These are phyloP conservation scores for Jackrogersella minutella DNA, from an alignment of 495 filamentous ascomycete species.

Conservation along the genomic window DNA sequence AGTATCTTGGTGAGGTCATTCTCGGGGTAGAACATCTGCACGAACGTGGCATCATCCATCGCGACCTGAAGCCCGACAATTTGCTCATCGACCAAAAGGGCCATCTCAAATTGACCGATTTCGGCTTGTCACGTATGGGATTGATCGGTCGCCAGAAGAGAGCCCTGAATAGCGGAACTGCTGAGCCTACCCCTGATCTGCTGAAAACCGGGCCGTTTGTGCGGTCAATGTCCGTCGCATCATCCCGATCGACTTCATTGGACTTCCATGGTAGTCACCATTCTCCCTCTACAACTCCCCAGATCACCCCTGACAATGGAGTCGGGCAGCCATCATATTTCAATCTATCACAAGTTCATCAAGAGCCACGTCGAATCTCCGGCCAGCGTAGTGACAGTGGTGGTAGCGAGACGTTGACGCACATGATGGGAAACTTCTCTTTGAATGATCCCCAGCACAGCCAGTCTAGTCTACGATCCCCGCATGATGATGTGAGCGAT, in stretches of 20 bases:
- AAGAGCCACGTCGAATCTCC: slow-evolving; percentile 84
- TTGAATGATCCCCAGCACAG: slow-evolving; percentile 66
- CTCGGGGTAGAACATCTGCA: slow-evolving; percentile 96
- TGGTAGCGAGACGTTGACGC: slow-evolving; percentile 82
- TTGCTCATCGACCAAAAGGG: slow-evolving; percentile 96
- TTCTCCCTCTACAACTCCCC: slow-evolving; percentile 84
- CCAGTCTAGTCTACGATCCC: slow-evolving; percentile 63
- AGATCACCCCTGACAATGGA: slow-evolving; percentile 84
- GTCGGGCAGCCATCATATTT: slow-evolving; percentile 92
- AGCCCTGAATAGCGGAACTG: slow-evolving; percentile 76
- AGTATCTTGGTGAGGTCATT: slow-evolving; percentile 94
- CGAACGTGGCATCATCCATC: slow-evolving; percentile 91
- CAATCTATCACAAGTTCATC: slow-evolving; percentile 70
- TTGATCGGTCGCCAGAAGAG: slow-evolving; percentile 95
- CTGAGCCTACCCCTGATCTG: slow-evolving; percentile 86
- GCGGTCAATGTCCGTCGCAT: slow-evolving; percentile 82
- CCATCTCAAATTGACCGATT: slow-evolving; percentile 96
- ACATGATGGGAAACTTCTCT: slow-evolving; percentile 85
- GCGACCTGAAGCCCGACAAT: slow-evolving; percentile 97
- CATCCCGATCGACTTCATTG: slow-evolving; percentile 94
- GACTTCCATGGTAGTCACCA: slow-evolving; percentile 77
- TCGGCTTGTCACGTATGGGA: slow-evolving; percentile 97
- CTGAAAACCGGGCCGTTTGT: slow-evolving; percentile 92
- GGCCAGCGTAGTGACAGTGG: slow-evolving; percentile 92
- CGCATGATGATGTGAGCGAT: slow-evolving; percentile 58